Evolutionary conservation across 2,329 filamentous ascomycete species (phyloP).

Genomic region (Aspergillus ruber): DNA sequence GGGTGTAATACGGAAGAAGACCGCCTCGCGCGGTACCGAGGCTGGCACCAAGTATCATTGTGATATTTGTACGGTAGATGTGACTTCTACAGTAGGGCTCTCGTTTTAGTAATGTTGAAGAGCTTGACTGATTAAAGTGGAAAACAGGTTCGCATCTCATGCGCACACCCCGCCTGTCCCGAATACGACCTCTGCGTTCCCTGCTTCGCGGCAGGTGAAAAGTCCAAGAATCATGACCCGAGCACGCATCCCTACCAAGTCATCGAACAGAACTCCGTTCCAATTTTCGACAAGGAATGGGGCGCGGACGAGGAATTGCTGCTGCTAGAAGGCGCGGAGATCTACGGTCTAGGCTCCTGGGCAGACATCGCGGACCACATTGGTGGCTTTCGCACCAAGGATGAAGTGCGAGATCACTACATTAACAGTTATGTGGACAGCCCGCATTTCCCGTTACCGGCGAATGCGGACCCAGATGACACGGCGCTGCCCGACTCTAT

Average conservation of each 20-base stretch:
- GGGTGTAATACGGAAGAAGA: constrained; percentile 97
- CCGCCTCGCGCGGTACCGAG: constrained; percentile 74
- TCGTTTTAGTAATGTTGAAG: not conserved
- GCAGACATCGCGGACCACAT: constrained; percentile 98
- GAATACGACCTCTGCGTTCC: constrained; percentile 97
- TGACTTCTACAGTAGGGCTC: constrained; percentile 78
- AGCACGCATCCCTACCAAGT: constrained; percentile 82
- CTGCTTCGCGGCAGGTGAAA: constrained; percentile 79
- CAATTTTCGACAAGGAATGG: constrained; percentile 92
- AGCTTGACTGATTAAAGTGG: not conserved
- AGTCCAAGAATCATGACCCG: constrained; percentile 78
- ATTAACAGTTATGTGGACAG: constrained; percentile 81
- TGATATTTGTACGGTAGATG: constrained; percentile 92
- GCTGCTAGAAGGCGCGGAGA: constrained; percentile 87
- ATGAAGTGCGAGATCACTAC: constrained; percentile 94
- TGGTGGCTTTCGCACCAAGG: constrained; percentile 86
- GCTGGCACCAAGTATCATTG: constrained; percentile 94
- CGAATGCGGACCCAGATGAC: constrained; percentile 76
- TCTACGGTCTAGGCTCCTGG: constrained; percentile 94
- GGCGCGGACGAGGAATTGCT: constrained; percentile 95
- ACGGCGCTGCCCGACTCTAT: constrained; percentile 71
- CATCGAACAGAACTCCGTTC: constrained; percentile 97
- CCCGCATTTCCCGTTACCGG: constrained; percentile 74
- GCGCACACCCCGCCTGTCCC: constrained; percentile 72
- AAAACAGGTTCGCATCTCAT: constrained; percentile 81